A percentile compares a stretch with the other conserved stretches of the same genome.
Evolutionary conservation across 805 yeast genomes (phyloP).

Genomic region (Alloascoidea hylecoeti): DNA sequence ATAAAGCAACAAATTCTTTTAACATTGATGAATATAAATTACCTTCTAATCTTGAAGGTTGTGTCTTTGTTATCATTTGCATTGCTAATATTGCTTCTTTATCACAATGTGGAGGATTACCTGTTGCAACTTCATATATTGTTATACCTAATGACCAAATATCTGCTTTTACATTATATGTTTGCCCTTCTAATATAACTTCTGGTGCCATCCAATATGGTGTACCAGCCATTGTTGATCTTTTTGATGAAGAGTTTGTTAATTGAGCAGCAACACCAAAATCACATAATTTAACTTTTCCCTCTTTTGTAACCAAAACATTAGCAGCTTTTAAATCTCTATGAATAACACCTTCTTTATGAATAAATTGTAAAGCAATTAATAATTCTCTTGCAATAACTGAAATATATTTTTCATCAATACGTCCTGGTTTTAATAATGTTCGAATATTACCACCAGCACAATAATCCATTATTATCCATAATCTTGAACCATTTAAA

Average conservation of each 20-base stretch:
- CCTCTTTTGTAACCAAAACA: conserved; percentile 77
- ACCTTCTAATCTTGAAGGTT: conserved; percentile 93
- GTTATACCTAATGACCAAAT: conserved; percentile 97
- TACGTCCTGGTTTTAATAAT: conserved; percentile 50
- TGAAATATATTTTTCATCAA: conserved; percentile 75
- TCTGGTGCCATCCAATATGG: conserved; percentile 47
- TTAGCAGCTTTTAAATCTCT: conserved; percentile 96
- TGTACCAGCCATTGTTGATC: conserved; percentile 80
- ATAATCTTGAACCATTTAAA: conserved; percentile 75
- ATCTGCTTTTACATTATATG: conserved; percentile 65
- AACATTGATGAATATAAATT: conserved; percentile 59
- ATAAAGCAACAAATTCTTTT: conserved; percentile 81
- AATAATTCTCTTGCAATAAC: conserved; percentile 78
- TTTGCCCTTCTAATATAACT: conserved; percentile 26
- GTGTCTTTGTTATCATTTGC: conserved; percentile 83
- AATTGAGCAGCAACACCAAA: conserved; percentile 97
- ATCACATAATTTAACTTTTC: conserved; percentile 85
- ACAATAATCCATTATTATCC: conserved; percentile 97
- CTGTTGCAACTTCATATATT: conserved; percentile 86
- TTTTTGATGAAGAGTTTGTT: conserved; percentile 55
- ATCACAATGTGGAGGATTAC: conserved; percentile 95
- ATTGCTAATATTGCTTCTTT: conserved; percentile 91
- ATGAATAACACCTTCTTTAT: conserved; percentile 83
- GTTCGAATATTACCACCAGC: conserved; percentile 94
- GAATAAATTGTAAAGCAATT: conserved; percentile 68